Conservation (phyloP, 805 yeast genomes). For the Candida succiphila region DNA sequence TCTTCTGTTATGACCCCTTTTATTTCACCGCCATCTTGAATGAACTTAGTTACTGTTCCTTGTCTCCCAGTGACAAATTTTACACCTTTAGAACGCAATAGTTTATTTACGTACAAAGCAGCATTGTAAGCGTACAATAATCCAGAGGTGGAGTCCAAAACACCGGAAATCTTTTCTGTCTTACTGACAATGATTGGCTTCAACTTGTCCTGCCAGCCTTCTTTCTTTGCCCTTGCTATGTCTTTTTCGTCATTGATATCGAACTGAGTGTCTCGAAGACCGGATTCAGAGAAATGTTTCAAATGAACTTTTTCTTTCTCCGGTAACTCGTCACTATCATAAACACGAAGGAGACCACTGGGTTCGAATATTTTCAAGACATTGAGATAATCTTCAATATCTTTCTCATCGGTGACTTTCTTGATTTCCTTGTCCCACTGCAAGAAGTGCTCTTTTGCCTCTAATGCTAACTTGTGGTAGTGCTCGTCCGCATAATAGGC, state of each 20-base stretch:
- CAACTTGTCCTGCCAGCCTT: constrained; percentile 18
- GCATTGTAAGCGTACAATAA: constrained; percentile 25
- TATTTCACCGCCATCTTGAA: constrained; percentile 8
- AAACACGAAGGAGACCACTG: constrained; percentile 20
- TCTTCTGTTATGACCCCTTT: constrained; percentile 20
- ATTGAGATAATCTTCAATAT: constrained; percentile 14
- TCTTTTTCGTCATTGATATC: constrained; percentile 20
- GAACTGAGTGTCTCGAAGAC: constrained; percentile 19
- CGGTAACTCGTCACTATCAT: constrained; percentile 12
- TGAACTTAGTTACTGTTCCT: constrained; percentile 13
- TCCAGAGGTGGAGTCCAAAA: constrained; percentile 23
- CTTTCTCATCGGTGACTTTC: constrained; percentile 11
- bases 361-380: constrained; percentile 15
- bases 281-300: constrained; percentile 15
- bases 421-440: constrained; percentile 15
- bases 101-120: constrained; percentile 18
- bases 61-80: constrained; percentile 22
- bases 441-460: constrained; percentile 17
- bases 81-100: constrained; percentile 22
- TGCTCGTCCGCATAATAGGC: constrained; percentile 28
- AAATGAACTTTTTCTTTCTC: constrained; percentile 17
- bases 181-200: constrained; percentile 11
- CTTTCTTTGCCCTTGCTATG: constrained; percentile 19
- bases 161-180: constrained; percentile 11
- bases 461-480: constrained; percentile 21